phyloP scores from a whole-genome alignment of 106 monocot genomes.

The Dendrobium nobile region DNA sequence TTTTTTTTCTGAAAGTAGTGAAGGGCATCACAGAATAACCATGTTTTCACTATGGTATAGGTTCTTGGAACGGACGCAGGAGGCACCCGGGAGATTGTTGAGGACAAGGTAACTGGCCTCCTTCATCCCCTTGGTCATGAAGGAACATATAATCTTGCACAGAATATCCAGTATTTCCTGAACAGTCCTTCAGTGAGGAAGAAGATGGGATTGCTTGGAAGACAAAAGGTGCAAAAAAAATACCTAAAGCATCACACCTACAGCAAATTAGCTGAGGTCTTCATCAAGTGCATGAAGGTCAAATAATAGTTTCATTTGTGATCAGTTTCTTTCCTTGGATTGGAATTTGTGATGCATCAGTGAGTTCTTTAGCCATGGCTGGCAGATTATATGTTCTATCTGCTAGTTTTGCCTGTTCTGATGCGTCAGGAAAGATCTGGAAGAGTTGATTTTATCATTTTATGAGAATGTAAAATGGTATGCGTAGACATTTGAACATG shows the following conservation, averaged over 20 bases:
- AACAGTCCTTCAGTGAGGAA: not conserved
- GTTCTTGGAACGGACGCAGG: slow-evolving; percentile 83
- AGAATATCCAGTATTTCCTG: slow-evolving; percentile 5
- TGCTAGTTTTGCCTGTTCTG: not conserved
- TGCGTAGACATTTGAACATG: not conserved
- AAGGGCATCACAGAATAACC: not conserved
- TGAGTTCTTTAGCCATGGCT: not conserved
- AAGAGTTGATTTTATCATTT: not conserved
- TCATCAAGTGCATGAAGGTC: slow-evolving; percentile 65
- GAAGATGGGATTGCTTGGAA: slow-evolving; percentile 49
- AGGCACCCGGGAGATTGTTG: not conserved
- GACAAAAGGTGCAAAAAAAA: slow-evolving; percentile 40
- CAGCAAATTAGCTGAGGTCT: slow-evolving; percentile 46
- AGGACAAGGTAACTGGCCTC: slow-evolving; percentile 8
- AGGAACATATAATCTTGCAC: slow-evolving; percentile 15
- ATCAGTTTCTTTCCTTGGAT: not conserved
- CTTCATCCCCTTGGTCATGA: slow-evolving; percentile 3
- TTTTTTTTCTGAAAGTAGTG: too few relatives aligned
- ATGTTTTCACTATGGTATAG: slow-evolving; percentile 18
- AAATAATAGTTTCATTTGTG: slow-evolving; percentile 19
- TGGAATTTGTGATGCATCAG: not conserved
- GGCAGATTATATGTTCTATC: not conserved
- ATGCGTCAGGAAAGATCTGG: not conserved
- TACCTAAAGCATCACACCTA: slow-evolving; percentile 80
- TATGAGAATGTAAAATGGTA: not conserved